Evolutionary conservation across 2,329 filamentous ascomycete genomes (phyloP).

Genomic region (Colletotrichum eleusines): DNA sequence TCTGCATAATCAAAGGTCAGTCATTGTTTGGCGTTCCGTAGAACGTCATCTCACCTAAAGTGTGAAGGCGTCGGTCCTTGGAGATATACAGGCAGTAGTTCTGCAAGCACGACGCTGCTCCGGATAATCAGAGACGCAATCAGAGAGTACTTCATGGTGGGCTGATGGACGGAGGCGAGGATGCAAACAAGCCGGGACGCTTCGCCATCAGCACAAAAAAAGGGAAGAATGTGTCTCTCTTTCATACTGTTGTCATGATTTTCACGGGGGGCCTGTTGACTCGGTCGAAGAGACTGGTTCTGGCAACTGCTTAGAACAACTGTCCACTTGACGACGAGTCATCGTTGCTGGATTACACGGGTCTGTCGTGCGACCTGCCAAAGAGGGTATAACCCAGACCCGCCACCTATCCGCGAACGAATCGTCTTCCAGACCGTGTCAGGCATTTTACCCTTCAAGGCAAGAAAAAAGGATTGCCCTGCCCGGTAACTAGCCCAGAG

Average conservation of each 20-base stretch:
- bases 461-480: not conserved
- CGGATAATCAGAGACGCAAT: constrained; percentile 33
- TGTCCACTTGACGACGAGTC: not conserved
- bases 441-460: not conserved
- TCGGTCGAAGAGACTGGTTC: not conserved
- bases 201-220: not conserved
- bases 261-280: not conserved
- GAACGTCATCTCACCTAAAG: constrained; percentile 12
- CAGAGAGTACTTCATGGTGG: constrained; percentile 35
- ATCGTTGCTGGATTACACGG: not conserved
- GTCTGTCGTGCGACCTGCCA: constrained; percentile 12
- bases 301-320: not conserved
- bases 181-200: not conserved
- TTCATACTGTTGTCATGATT: constrained; percentile 5
- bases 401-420: not conserved
- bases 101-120: constrained; percentile 28
- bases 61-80: constrained; percentile 23
- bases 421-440: not conserved
- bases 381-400: constrained; percentile 5
- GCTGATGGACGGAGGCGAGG: constrained; percentile 2
- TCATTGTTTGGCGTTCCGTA: not conserved
- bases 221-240: not conserved
- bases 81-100: constrained; percentile 31
- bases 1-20: constrained; percentile 6
- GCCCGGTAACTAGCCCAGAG: not conserved